Evolutionary conservation across 306 rosid genomes (phyloP).

Genomic region (Medicago arabica): DNA sequence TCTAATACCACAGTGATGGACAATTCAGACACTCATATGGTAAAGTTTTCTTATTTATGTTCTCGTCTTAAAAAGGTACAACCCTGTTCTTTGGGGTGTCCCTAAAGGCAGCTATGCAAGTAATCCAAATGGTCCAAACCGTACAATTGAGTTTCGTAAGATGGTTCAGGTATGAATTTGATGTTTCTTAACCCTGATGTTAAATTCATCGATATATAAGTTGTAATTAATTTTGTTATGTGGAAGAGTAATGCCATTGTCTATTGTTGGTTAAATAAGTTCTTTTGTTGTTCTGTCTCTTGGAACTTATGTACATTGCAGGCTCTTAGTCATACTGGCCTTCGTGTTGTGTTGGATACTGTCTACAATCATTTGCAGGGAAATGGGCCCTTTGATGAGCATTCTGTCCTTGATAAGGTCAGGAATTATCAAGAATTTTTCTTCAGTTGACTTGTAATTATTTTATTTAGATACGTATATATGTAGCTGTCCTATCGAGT

Average conservation of each 20-base stretch:
- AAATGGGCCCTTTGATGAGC: constrained; percentile 75
- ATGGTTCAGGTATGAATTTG: constrained; percentile 79
- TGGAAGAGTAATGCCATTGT: constrained; percentile 1
- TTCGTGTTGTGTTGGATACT: constrained; percentile 84
- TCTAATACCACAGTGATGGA: constrained; percentile 21
- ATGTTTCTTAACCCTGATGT: constrained; percentile 27
- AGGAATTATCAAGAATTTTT: constrained; percentile 31
- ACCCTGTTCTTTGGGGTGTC: constrained; percentile 95
- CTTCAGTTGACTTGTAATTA: constrained; percentile 28
- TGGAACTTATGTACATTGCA: constrained; percentile 46
- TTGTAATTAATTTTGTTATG: constrained; percentile 25
- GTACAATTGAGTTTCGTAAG: constrained; percentile 81
- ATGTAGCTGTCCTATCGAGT: constrained; percentile 33
- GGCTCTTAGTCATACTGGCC: constrained; percentile 85
- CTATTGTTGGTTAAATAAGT: constrained; percentile 28
- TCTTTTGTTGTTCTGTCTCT: constrained; percentile 30
- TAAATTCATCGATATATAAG: constrained; percentile 26
- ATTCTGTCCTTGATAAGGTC: constrained; percentile 97
- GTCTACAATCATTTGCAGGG: constrained; percentile 94
- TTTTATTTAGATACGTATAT: constrained; percentile 34
- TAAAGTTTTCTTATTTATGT: constrained; percentile 37
- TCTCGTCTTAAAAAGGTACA: constrained; percentile 65
- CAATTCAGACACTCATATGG: constrained; percentile 18
- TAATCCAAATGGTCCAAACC: constrained; percentile 76
- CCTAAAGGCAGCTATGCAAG: constrained; percentile 99